Evolutionary conservation across 768 basidiomycete genomes (phyloP).

Genomic region (Termitomyces eurrhizus): DNA sequence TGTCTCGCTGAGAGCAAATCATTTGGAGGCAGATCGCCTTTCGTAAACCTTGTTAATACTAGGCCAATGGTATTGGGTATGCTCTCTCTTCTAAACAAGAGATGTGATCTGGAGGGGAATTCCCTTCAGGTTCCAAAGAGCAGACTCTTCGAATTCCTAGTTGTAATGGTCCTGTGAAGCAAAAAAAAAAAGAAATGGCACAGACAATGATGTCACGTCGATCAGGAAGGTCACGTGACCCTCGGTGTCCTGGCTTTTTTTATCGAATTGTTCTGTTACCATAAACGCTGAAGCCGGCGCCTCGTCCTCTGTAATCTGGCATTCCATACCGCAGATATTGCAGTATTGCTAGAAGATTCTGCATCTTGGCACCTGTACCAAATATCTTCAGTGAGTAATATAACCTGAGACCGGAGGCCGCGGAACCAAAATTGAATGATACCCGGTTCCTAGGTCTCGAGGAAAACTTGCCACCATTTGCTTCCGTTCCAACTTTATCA

Average conservation of each 20-base stretch:
- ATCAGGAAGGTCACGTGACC: background rate
- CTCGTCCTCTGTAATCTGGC: background rate
- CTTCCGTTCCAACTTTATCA: background rate
- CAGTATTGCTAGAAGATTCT: background rate
- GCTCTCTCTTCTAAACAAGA: background rate
- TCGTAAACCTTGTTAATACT: background rate
- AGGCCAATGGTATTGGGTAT: background rate
- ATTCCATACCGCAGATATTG: background rate
- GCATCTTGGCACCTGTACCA: background rate
- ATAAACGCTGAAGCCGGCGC: background rate
- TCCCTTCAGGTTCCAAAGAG: background rate
- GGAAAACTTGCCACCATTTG: conserved; percentile 10
- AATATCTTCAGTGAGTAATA: background rate
- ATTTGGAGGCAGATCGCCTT: background rate
- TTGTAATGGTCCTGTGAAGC: background rate
- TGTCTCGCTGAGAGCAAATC: background rate
- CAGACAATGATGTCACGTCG: background rate
- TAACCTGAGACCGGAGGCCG: background rate
- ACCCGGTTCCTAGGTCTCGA: conserved; percentile 4
- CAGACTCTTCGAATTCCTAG: background rate
- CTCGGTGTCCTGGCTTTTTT: background rate
- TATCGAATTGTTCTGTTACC: background rate
- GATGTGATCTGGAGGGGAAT: background rate
- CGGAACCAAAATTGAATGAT: conserved; percentile 15
- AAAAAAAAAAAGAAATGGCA: background rate